Conservation (phyloP, 2,329 filamentous ascomycete species). For the Exserohilum rostratum region DNA sequence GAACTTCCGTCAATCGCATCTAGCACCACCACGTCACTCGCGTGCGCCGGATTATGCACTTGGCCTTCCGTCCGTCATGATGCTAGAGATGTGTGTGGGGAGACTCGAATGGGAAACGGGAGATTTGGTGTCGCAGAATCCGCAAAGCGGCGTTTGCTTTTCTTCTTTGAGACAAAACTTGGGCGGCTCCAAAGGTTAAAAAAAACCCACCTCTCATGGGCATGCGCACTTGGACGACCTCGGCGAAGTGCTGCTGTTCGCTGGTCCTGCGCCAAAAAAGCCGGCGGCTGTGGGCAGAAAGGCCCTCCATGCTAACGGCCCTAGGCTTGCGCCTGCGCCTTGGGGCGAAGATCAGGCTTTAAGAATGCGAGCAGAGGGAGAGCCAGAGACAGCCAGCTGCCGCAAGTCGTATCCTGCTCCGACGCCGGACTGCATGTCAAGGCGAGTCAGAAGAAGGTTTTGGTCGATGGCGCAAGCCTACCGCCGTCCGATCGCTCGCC, state of each 20-base stretch:
- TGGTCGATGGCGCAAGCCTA: slow-evolving; percentile 24
- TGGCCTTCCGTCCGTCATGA: neutral
- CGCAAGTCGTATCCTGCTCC: slow-evolving; percentile 21
- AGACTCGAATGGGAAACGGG: slow-evolving; percentile 8
- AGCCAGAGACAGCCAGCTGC: too few relatives aligned
- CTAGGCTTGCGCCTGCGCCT: slow-evolving; percentile 4
- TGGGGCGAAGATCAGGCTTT: slow-evolving; percentile 10
- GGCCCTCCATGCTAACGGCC: neutral
- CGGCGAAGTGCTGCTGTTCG: slow-evolving; percentile 6
- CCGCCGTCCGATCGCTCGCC: slow-evolving; percentile 27
- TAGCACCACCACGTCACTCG: neutral
- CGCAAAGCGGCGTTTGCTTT: slow-evolving; percentile 6
- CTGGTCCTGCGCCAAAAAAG: slow-evolving; percentile 3
- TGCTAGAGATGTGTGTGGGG: slow-evolving; percentile 5
- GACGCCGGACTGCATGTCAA: slow-evolving; percentile 2
- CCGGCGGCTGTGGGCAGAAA: slow-evolving; percentile 9
- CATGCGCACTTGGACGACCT: slow-evolving; percentile 13
- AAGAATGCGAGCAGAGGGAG: slow-evolving; percentile 4
- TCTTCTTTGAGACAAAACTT: slow-evolving; percentile 1
- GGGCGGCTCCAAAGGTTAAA: slow-evolving; percentile 8
- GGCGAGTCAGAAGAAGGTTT: slow-evolving; percentile 16
- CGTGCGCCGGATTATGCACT: slow-evolving; percentile 3
- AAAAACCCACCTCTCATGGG: slow-evolving; percentile 30
- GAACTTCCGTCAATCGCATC: slow-evolving; percentile 12
- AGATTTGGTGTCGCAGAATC: slow-evolving; percentile 9